Base-by-base conservation (phyloP, 768 basidiomycete genomes). In the Rhodotorula diobovata region DNA sequence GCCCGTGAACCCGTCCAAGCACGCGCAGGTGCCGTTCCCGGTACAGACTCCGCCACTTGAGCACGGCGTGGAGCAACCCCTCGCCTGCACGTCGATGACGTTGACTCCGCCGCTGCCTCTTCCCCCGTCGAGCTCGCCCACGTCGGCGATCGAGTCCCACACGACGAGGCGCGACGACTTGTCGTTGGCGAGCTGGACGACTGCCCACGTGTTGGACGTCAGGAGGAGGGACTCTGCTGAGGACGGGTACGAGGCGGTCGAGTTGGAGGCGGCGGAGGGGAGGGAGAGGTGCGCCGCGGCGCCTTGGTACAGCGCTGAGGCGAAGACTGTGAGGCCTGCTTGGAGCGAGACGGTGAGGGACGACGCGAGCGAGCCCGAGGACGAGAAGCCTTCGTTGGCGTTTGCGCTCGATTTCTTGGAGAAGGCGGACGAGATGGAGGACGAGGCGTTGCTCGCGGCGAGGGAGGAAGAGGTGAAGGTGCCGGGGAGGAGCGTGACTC, bases 81-180 rank as follows among this genome's bases (percentile, higher is more conserved):
- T 83, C 9, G 89, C 91, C 78, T 90, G 85, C 72, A 93, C 83
- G 73, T 87, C 87, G 53, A 88, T 79, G n/a, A 91, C 81, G 3
- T 85, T 82, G n/a, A 90, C 81, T 0, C 85, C 82, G 41, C 82
- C 82, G 45, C 65, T 68, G 37, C 70, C 48, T 1, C 84, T 80
- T 2, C 82, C 80, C 1, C 83, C 77, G 6, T 89, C 88, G 23
- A 91, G 83, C 78, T 91, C 87, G 5, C 85, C 81, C 32, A 89
- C 77, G 76, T 93, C 90, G 20, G 91, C 87, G 56, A 93, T 81
- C 18, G 88, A 86, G 70, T 90, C 86, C 90, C 90, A 93, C 43
- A 93, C 77, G 32, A 92, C 83, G 25, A 90, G 78, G 35, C 88
- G 87, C 67, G 76, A 67, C 50, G 74, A 68, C 4, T 45, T 35